Evolutionary conservation across 2,329 filamentous ascomycete genomes (phyloP), one percentile per base, ranked within the genome.

Genomic region (Colletotrichum musicola): DNA sequence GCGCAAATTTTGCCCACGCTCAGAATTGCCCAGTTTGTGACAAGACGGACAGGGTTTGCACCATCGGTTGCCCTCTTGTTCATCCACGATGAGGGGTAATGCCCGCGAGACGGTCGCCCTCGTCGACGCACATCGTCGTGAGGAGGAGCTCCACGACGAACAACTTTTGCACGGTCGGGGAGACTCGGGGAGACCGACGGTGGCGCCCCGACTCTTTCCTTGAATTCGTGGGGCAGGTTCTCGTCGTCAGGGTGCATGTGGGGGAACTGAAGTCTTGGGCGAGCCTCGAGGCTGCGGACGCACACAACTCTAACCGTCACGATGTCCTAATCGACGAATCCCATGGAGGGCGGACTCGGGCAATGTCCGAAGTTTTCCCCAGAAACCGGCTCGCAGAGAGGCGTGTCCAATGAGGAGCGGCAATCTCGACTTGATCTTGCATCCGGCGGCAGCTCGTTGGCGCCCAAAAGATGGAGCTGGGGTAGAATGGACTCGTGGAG

Each of bases 281-380:
- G 64, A 67, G 58, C 40, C 42, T 51, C 22, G 64, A 67, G 58
- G 47, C 42, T 51, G 42, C 51, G 62, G 61, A 64, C 65, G 61
- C 61, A 38, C 54, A 68, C 54, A 64, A 59, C 54, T 64, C 49
- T 60, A 66, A 69, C 50, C 38, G 50, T 61, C 44, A 60, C 44
- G 50, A 61, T 25, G 30, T 27, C 27, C 20, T 30, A 60, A 44
- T 68, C 16, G 35, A 54, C 50, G 30, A 30, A 61, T 66, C 50
- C 44, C 25, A 51, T 55, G n/a, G 25, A 62, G 59, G 16, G 50
- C 35, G 55, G 55, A 61, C 50, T 60, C 66, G 66, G 66, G 27
- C 56, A 66, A 69, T 69, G 62, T 61, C 66, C 66, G 66, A 69
- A 20, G 30, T 22, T 53, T 50, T 55, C 62, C 47, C 62, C 56